Percentiles rank a stretch among this genome's conserved stretches.
Evolutionary conservation across 805 yeast species (phyloP).

Genomic region (Wickerhamomyces canadensis): DNA sequence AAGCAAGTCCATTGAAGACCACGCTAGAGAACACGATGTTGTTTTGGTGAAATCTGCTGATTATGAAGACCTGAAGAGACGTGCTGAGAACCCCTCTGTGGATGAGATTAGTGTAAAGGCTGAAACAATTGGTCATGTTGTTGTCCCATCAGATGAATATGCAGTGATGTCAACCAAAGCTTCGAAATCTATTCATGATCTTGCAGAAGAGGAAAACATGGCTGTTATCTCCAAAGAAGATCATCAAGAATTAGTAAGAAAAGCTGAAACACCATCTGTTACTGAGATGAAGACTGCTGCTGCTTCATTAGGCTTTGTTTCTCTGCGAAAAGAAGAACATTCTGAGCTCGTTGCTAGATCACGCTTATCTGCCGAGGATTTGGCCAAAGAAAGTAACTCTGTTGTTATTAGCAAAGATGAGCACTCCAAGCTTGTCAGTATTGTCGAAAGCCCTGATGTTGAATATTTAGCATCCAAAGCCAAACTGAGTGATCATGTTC

Average conservation of each 20-base stretch:
- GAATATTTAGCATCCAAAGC: constrained; percentile 14
- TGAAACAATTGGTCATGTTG: constrained; percentile 10
- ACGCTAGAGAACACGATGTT: constrained; percentile 11
- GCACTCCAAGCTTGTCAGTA: constrained; percentile 8
- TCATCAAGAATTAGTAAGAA: constrained; percentile 9
- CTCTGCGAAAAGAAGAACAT: constrained; percentile 11
- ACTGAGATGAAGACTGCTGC: constrained; percentile 8
- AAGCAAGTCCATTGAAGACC: constrained; percentile 11
- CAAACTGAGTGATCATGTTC: constrained; percentile 3
- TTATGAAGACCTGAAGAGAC: constrained; percentile 10
- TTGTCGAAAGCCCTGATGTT: neutral
- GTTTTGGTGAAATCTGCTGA: constrained; percentile 8
- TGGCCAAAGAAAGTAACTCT: constrained; percentile 20
- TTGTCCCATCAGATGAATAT: constrained; percentile 4
- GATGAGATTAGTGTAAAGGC: constrained; percentile 15
- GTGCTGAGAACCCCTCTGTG: constrained; percentile 12
- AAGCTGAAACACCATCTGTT: constrained; percentile 7
- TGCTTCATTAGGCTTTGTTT: constrained; percentile 4
- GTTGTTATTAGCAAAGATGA: constrained; percentile 22
- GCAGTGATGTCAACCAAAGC: constrained; percentile 7
- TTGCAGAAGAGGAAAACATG: constrained; percentile 14
- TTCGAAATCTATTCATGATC: constrained; percentile 2
- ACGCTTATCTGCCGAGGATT: constrained; percentile 9
- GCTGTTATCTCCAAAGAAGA: constrained; percentile 11
- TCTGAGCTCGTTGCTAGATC: constrained; percentile 1